These are phyloP conservation scores for Roridomyces roridus DNA, from an alignment of 768 basidiomycete genomes.

Conservation along the genomic window DNA sequence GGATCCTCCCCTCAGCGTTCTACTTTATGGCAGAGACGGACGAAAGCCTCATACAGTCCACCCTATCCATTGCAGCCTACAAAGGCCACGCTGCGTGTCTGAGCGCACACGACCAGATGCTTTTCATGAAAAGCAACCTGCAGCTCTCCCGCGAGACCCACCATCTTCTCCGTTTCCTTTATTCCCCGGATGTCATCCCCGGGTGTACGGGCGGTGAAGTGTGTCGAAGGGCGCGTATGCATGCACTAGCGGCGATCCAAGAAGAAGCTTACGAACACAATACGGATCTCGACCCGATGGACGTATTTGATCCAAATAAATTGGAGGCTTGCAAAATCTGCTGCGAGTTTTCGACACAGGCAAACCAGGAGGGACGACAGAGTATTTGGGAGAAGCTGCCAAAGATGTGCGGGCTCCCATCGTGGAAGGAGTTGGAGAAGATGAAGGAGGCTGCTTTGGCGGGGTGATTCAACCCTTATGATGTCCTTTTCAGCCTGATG, in stretches of 20 bases:
- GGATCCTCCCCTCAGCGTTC: constrained; percentile 4
- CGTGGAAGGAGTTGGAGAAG: constrained; percentile 20
- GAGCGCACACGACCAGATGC: background rate
- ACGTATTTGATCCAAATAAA: background rate
- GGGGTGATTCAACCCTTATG: too few species aligned
- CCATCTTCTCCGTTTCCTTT: background rate
- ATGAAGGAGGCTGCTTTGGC: too few species aligned
- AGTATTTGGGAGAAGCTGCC: constrained; percentile 27
- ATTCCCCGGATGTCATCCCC: background rate
- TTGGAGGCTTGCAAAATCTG: background rate
- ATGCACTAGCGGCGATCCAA: background rate
- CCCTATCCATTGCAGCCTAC: background rate
- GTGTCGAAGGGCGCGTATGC: background rate
- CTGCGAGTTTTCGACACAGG: background rate
- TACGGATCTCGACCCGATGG: background rate
- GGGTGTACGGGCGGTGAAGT: background rate
- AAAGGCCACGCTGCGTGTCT: background rate
- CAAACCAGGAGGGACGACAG: constrained; percentile 8
- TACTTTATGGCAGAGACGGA: background rate
- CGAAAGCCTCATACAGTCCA: background rate
- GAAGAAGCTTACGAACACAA: background rate
- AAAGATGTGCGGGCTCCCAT: constrained; percentile 24
- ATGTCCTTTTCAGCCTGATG: too few species aligned
- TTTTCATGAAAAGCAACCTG: background rate
- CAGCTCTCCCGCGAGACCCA: background rate